These are phyloP conservation scores for Vigna trinervia DNA, from an alignment of 306 rosid genomes.

Conservation along the genomic window DNA sequence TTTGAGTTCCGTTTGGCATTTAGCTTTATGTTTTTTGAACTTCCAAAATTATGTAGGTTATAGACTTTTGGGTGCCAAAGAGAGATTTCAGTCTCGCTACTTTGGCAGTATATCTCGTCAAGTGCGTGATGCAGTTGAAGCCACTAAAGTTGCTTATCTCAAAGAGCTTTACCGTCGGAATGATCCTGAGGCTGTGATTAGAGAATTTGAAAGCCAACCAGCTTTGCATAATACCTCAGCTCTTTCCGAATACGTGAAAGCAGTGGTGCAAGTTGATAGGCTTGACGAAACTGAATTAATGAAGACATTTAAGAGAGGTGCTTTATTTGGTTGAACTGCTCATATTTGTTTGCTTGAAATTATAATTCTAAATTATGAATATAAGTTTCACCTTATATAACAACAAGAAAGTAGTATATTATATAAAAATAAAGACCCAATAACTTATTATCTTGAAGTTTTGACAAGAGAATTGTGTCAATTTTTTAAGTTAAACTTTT, in stretches of 20 bases:
- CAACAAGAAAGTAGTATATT: rapidly evolving
- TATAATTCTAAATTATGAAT: too few species aligned
- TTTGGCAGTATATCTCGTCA: slow-evolving; percentile 77
- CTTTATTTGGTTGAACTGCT: slow-evolving; percentile 11
- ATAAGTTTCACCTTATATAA: too few species aligned
- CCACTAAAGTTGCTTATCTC: slow-evolving; percentile 71
- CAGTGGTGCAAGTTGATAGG: slow-evolving; percentile 78
- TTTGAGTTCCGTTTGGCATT: slow-evolving; percentile 3
- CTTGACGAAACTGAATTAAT: slow-evolving; percentile 84
- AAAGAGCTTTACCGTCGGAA: slow-evolving; percentile 76
- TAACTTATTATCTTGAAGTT: too few species aligned
- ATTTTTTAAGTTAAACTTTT: background rate
- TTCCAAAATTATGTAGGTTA: slow-evolving; percentile 55
- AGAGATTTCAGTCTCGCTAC: slow-evolving; percentile 75
- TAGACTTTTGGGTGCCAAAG: slow-evolving; percentile 53
- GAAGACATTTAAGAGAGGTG: slow-evolving; percentile 81
- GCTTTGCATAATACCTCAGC: slow-evolving; percentile 77
- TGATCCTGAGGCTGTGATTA: slow-evolving; percentile 88
- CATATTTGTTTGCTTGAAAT: background rate
- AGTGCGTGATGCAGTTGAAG: slow-evolving; percentile 77
- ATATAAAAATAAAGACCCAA: too few species aligned
- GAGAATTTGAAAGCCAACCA: slow-evolving; percentile 82
- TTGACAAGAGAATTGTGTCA: too few species aligned
- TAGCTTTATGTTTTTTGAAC: slow-evolving; percentile 11
- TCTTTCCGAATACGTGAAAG: slow-evolving; percentile 81